Evolutionary conservation across 495 filamentous ascomycete genomes (phyloP).

Genomic region (Hypoxylon perforatum): DNA sequence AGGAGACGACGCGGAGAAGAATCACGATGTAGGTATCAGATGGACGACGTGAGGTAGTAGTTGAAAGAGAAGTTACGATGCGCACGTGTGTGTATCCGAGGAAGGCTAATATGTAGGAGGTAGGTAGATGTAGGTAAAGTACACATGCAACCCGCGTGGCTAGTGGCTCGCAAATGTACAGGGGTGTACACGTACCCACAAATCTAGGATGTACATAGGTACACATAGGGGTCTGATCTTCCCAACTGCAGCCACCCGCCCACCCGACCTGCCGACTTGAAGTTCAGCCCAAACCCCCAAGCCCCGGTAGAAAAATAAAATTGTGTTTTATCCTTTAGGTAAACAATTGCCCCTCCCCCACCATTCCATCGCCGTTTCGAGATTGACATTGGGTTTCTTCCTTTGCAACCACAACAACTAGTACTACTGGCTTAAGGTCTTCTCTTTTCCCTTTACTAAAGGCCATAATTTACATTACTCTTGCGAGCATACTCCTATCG

Average conservation of each 20-base stretch:
- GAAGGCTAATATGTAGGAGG: not conserved
- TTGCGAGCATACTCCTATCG: conserved; percentile 1
- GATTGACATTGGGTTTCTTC: not conserved
- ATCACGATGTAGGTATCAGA: not conserved
- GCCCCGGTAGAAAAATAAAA: not conserved
- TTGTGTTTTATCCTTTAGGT: not conserved
- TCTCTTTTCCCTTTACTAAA: not conserved
- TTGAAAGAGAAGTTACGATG: too few species aligned
- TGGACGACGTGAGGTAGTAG: too few species aligned
- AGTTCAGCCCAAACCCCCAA: too few species aligned
- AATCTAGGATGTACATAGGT: not conserved
- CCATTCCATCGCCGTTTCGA: not conserved
- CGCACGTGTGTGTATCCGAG: too few species aligned
- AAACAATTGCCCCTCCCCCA: conserved; percentile 1
- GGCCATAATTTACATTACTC: not conserved
- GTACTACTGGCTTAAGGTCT: not conserved
- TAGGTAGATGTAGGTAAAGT: not conserved
- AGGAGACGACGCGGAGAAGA: not conserved
- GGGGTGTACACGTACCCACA: not conserved
- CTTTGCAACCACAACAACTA: not conserved
- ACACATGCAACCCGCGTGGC: too few species aligned
- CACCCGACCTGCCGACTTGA: not conserved
- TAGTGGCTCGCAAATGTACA: too few species aligned
- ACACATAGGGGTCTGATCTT: not conserved
- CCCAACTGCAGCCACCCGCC: not conserved